These are phyloP conservation scores for Adansonia digitata DNA, from an alignment of 345 rosid genomes.

Conservation along the genomic window DNA sequence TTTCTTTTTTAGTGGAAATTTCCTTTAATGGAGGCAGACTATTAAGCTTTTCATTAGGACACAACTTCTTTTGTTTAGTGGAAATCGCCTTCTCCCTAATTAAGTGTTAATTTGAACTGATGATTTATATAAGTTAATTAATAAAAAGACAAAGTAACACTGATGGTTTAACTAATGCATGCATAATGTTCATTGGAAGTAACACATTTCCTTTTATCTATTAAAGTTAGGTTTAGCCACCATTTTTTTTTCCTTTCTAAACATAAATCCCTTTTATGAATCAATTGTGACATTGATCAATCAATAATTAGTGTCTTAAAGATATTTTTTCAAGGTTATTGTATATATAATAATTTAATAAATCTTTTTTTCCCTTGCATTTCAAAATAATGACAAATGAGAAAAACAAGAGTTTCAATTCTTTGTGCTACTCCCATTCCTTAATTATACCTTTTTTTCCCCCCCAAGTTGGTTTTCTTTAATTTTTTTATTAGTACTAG, in stretches of 20 bases:
- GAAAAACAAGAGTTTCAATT: neutral
- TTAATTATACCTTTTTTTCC: neutral
- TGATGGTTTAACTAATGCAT: slow-evolving; percentile 13
- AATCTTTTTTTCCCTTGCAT: no score
- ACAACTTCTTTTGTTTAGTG: no score
- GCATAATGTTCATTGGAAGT: slow-evolving; percentile 18
- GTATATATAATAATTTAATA: no score
- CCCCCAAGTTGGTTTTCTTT: neutral
- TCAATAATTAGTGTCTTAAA: no score
- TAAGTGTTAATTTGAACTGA: slow-evolving; percentile 27
- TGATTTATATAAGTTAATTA: slow-evolving; percentile 9
- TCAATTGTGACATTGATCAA: no score
- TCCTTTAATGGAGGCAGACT: slow-evolving; percentile 25
- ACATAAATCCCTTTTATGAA: no score
- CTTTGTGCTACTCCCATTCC: neutral
- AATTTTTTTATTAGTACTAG: neutral
- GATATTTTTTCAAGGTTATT: no score
- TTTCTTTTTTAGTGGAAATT: no score
- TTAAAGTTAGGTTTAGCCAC: slow-evolving; percentile 7
- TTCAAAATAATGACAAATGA: slow-evolving; percentile 3
- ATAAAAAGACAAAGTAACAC: slow-evolving; percentile 27
- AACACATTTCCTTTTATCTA: neutral
- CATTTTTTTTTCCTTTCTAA: neutral
- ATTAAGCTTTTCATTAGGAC: slow-evolving; percentile 13
- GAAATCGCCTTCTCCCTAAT: slow-evolving; percentile 23